phyloP scores from a whole-genome alignment of 441 rosid species.

The Sinapis alba region DNA sequence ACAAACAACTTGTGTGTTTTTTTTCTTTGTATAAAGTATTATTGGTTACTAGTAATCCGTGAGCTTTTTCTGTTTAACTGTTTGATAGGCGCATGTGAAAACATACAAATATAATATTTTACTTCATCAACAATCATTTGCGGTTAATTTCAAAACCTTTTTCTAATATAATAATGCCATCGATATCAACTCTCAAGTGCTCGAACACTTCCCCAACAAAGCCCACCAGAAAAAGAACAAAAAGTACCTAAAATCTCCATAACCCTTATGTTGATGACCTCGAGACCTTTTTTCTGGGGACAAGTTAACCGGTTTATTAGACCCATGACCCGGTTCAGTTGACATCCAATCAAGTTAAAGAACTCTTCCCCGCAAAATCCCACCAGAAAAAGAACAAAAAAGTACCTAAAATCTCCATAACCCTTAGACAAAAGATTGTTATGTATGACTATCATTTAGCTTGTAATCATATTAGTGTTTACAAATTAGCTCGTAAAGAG shows the following conservation, averaged over 20 bases:
- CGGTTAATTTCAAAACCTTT: neutral
- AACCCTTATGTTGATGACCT: neutral
- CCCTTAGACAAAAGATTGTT: neutral
- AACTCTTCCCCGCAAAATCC: neutral
- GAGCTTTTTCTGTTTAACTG: neutral
- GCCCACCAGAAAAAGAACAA: no score
- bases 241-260: no score
- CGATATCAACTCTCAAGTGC: neutral
- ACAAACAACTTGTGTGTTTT: neutral
- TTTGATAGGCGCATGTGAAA: neutral
- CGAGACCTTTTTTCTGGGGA: neutral
- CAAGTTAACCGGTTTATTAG: neutral
- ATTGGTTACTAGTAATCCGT: neutral
- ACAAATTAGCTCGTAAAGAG: neutral
- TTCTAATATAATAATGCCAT: neutral
- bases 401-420: neutral
- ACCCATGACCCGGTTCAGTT: neutral
- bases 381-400: neutral
- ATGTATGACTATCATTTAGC: neutral
- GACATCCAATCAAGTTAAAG: neutral
- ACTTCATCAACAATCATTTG: neutral
- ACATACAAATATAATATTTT: neutral
- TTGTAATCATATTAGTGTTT: neutral
- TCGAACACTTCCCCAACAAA: no score
- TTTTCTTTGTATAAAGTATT: neutral